These are phyloP conservation scores for Paracoccidioides lutzii DNA, from an alignment of 2,329 filamentous ascomycete genomes.

Conservation along the genomic window DNA sequence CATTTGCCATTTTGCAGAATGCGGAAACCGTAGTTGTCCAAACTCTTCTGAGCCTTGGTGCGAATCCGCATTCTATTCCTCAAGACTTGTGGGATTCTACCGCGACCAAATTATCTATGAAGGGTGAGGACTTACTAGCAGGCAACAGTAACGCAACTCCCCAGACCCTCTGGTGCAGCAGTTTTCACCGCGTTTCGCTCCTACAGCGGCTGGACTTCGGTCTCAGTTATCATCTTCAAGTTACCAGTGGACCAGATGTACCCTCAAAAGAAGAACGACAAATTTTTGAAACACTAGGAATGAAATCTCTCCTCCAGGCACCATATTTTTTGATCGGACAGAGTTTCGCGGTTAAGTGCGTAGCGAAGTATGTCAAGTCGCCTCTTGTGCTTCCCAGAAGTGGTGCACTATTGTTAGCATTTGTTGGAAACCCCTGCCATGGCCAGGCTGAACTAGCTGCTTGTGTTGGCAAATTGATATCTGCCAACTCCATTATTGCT, in stretches of 20 bases:
- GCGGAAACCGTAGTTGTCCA: constrained; percentile 4
- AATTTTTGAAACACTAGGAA: neutral
- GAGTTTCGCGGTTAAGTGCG: constrained; percentile 4
- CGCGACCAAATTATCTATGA: neutral
- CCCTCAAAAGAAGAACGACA: neutral
- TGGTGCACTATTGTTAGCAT: constrained; percentile 7
- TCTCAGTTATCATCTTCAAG: constrained; percentile 5
- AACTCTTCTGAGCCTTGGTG: constrained; percentile 6
- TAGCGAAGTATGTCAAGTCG: constrained; percentile 2
- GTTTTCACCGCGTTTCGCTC: neutral
- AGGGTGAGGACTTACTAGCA: neutral
- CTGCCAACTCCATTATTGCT: neutral
- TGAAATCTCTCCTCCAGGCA: neutral
- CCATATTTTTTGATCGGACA: constrained; percentile 7
- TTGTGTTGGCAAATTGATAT: constrained; percentile 2
- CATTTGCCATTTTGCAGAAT: constrained; percentile 7
- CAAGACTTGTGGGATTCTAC: constrained; percentile 3
- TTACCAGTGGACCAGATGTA: neutral
- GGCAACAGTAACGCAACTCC: neutral
- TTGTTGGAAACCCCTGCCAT: constrained; percentile 8
- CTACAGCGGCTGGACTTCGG: neutral
- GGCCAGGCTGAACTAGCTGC: constrained; percentile 9
- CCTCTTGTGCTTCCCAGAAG: constrained; percentile 3
- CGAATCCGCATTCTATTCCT: constrained; percentile 8
- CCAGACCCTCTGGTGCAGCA: neutral